A percentile compares a stretch with the other conserved stretches of the same genome.
phyloP scores from a whole-genome alignment of 192 early-diverging fungal species.

The Paraglomus brasilianum region DNA sequence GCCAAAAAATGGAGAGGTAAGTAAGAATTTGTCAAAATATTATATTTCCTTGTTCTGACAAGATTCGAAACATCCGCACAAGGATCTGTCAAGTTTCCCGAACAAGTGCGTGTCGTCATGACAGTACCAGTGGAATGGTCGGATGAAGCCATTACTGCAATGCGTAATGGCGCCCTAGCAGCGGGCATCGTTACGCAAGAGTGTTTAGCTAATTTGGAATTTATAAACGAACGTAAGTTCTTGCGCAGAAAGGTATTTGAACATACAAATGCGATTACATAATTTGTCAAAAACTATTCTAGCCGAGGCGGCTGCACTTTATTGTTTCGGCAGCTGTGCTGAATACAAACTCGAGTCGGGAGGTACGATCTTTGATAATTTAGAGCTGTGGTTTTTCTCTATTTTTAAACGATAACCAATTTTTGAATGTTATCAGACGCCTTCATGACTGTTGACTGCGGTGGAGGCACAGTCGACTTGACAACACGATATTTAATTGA shows the following conservation, averaged over 20 bases:
- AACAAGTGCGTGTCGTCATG: constrained; percentile 5
- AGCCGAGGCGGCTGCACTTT: constrained; percentile 11
- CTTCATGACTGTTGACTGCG: constrained; percentile 48
- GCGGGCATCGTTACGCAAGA: not conserved
- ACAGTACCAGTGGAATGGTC: constrained; percentile 27
- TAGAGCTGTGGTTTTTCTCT: not conserved
- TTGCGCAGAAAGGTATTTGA: no score
- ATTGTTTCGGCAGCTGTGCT: not conserved
- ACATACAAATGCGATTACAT: no score
- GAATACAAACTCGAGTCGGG: not conserved
- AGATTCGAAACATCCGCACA: no score
- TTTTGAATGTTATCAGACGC: constrained; percentile 8
- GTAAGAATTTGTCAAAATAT: no score
- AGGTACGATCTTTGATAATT: constrained; percentile 1
- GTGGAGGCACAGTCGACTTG: constrained; percentile 49
- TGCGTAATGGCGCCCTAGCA: constrained; percentile 2
- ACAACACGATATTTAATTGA: constrained; percentile 26
- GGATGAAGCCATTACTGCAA: constrained; percentile 16
- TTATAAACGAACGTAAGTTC: constrained; percentile 26
- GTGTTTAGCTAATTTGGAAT: constrained; percentile 4
- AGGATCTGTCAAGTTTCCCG: not conserved
- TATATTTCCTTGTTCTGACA: no score
- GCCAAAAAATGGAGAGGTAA: no score
- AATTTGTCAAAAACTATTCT: not conserved
- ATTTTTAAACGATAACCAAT: no score